phyloP scores from a whole-genome alignment of 331 rosid species.

The Malus hybrid region DNA sequence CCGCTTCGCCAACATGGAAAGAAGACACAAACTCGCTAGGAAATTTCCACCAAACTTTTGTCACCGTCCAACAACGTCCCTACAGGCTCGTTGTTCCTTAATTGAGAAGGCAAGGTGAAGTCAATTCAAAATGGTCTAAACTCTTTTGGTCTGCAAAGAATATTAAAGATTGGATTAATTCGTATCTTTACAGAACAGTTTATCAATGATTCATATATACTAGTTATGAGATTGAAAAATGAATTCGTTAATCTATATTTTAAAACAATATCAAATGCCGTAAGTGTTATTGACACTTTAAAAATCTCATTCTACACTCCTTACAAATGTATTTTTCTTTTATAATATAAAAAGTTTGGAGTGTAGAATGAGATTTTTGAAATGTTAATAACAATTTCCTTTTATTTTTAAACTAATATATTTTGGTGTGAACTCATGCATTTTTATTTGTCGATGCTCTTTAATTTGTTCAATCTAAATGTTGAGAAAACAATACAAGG shows the following conservation, averaged over 20 bases:
- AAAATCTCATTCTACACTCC: too few species aligned
- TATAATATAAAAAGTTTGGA: too few species aligned
- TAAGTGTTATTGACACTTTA: too few species aligned
- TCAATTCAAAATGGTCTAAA: neutral
- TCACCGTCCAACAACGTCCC: neutral
- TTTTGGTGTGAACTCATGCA: neutral
- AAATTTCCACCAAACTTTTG: neutral
- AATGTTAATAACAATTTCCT: too few species aligned
- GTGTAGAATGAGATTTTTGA: too few species aligned
- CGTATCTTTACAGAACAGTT: neutral
- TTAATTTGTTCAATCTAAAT: too few species aligned
- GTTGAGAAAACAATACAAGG: neutral
- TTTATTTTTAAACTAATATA: too few species aligned
- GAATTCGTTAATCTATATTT: neutral
- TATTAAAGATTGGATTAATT: neutral
- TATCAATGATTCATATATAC: neutral
- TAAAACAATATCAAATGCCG: neutral
- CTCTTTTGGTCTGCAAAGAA: neutral
- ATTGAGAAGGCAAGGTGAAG: constrained; percentile 6
- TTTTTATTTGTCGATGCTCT: neutral
- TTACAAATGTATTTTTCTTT: too few species aligned
- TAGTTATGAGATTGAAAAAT: neutral
- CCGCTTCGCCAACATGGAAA: neutral
- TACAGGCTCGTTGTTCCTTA: constrained; percentile 3
- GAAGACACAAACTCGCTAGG: neutral